A percentile compares a stretch with the other conserved stretches of the same genome.
phyloP scores from a whole-genome alignment of 2,329 filamentous ascomycete genomes.

The Cordyceps cateniannulata region DNA sequence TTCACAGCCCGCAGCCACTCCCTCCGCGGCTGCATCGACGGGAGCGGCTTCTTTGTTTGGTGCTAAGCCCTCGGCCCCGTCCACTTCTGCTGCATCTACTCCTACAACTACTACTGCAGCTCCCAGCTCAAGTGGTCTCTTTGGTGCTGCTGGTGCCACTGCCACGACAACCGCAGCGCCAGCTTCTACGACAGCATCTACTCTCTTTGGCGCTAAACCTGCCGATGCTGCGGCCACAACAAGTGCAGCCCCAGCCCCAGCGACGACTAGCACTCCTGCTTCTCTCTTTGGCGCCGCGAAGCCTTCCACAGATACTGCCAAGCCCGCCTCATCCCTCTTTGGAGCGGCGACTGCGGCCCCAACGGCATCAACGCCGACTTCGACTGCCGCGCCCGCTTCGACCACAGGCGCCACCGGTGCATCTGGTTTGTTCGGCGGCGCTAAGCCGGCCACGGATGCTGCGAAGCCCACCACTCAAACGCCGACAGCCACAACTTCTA shows the following conservation, averaged over 20 bases:
- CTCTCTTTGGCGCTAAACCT: constrained; percentile 36
- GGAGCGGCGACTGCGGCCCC: constrained; percentile 24
- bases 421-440: constrained; percentile 26
- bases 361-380: constrained; percentile 16
- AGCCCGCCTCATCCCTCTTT: constrained; percentile 24
- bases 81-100: constrained; percentile 20
- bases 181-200: constrained; percentile 14
- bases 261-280: constrained; percentile 22
- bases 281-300: constrained; percentile 29
- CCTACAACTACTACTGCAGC: constrained; percentile 16
- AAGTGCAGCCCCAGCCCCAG: constrained; percentile 26
- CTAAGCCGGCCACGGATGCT: constrained; percentile 24
- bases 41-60: constrained; percentile 19
- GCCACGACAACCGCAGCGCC: constrained; percentile 23
- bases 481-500: constrained; percentile 19
- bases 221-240: constrained; percentile 27
- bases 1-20: constrained; percentile 20
- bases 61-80: constrained; percentile 15
- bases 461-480: constrained; percentile 23
- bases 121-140: constrained; percentile 17
- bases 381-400: constrained; percentile 22
- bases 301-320: constrained; percentile 19
- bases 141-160: constrained; percentile 15
- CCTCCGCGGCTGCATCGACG: constrained; percentile 15
- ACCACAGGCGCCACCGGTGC: constrained; percentile 27